Percentiles rank a stretch among this genome's conserved stretches.
phyloP scores from a whole-genome alignment of 805 yeast genomes.

The Yarrowia keelungensis region DNA sequence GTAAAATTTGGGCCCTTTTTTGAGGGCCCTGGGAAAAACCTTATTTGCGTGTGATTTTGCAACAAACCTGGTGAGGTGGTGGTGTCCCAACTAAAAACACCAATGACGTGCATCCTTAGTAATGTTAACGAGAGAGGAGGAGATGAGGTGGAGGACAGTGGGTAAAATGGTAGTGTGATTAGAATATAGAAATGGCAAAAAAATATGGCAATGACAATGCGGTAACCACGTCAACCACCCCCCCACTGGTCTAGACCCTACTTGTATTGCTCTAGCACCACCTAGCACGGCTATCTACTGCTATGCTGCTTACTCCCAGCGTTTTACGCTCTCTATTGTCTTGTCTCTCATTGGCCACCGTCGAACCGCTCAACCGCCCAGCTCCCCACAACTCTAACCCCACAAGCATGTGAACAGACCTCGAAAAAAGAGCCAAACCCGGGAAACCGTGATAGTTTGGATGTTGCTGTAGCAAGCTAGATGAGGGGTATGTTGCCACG shows the following conservation, averaged over 20 bases:
- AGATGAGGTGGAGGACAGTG: too few relatives aligned
- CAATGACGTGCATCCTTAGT: slow-evolving; percentile 12
- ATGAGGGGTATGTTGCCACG: too few relatives aligned
- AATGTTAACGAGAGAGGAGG: neutral
- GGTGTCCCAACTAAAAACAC: slow-evolving; percentile 8
- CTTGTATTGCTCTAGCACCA: too few relatives aligned
- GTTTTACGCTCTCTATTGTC: neutral
- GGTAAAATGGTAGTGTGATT: neutral
- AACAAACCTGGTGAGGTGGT: neutral
- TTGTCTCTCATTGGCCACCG: slow-evolving; percentile 3
- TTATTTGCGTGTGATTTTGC: slow-evolving; percentile 11
- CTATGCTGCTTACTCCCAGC: slow-evolving; percentile 1
- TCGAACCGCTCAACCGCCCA: neutral
- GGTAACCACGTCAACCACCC: too few relatives aligned
- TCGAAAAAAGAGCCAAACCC: neutral
- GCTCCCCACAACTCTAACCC: slow-evolving; percentile 31
- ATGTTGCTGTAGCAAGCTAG: too few relatives aligned
- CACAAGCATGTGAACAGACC: slow-evolving; percentile 21
- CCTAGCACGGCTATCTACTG: too few relatives aligned
- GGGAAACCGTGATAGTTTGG: neutral
- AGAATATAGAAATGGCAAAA: too few relatives aligned
- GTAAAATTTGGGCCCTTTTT: slow-evolving; percentile 19
- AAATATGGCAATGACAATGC: too few relatives aligned
- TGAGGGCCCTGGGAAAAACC: neutral
- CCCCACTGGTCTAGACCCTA: too few relatives aligned